Conservation (phyloP, 164 flowering plant genomes). For the grape (Vitis vinifera) region DNA sequence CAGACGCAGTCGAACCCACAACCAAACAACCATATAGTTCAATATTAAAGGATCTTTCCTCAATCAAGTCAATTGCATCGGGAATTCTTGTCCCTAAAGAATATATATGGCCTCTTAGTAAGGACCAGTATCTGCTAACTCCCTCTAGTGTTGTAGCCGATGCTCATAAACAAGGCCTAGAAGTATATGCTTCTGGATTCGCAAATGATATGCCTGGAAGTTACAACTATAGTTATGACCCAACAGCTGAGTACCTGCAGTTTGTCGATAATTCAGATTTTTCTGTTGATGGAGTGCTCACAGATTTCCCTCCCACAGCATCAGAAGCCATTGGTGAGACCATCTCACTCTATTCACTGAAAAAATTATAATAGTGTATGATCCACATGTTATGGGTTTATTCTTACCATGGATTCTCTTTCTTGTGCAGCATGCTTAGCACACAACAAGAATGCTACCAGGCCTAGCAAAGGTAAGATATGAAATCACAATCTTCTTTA, state of each 20-base stretch:
- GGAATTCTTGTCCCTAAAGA: slow-evolving; percentile 87
- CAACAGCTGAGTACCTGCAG: slow-evolving; percentile 67
- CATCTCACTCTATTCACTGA: neutral
- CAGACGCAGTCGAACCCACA: slow-evolving; percentile 62
- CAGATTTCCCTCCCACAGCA: slow-evolving; percentile 92
- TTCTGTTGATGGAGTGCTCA: slow-evolving; percentile 83
- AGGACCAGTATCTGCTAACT: slow-evolving; percentile 41
- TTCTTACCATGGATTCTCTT: slow-evolving; percentile 4
- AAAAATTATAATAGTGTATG: neutral
- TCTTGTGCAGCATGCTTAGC: slow-evolving; percentile 71
- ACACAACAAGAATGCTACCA: slow-evolving; percentile 30
- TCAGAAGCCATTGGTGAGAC: slow-evolving; percentile 69
- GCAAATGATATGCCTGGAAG: slow-evolving; percentile 66
- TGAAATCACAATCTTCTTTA: too few relatives aligned
- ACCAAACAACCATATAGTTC: slow-evolving; percentile 54
- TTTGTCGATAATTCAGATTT: slow-evolving; percentile 66
- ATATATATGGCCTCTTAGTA: slow-evolving; percentile 65
- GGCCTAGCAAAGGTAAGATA: slow-evolving; percentile 42
- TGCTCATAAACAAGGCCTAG: slow-evolving; percentile 79
- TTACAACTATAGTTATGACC: slow-evolving; percentile 86
- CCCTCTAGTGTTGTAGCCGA: slow-evolving; percentile 69
- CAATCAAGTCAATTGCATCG: slow-evolving; percentile 62
- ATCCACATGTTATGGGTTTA: neutral
- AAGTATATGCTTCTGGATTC: slow-evolving; percentile 78
- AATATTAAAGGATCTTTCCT: slow-evolving; percentile 44